A percentile compares a stretch with the other conserved stretches of the same genome.
phyloP scores from a whole-genome alignment of 1,139 yeast species.

The Geotrichum siamense region DNA sequence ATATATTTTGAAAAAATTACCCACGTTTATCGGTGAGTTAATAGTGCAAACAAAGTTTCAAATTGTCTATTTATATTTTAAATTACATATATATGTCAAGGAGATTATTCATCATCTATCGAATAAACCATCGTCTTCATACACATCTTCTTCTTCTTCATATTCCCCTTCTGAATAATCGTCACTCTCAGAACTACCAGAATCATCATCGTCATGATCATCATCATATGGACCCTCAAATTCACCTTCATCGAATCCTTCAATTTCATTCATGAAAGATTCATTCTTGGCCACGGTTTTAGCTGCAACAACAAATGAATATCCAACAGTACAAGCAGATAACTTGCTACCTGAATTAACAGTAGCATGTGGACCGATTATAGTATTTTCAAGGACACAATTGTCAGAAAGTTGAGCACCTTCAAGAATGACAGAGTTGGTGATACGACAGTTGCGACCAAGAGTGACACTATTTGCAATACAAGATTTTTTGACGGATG shows the following conservation, averaged over 20 bases:
- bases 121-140: slow-evolving; percentile 40
- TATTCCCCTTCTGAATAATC: slow-evolving; percentile 24
- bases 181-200: slow-evolving; percentile 28
- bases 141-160: slow-evolving; percentile 29
- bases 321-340: slow-evolving; percentile 78
- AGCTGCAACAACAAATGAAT: slow-evolving; percentile 43
- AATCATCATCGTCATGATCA: slow-evolving; percentile 27
- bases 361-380: slow-evolving; percentile 62
- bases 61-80: neutral
- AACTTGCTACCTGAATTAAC: slow-evolving; percentile 39
- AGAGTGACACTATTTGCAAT: slow-evolving; percentile 69
- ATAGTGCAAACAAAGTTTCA: too few species aligned
- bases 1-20: too few species aligned
- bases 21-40: too few species aligned
- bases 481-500: slow-evolving; percentile 78
- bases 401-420: slow-evolving; percentile 74
- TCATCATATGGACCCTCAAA: slow-evolving; percentile 28
- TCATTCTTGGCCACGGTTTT: slow-evolving; percentile 75
- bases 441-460: slow-evolving; percentile 80
- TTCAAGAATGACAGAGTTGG: slow-evolving; percentile 76
- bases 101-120: slow-evolving; percentile 41
- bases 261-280: slow-evolving; percentile 44
- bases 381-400: slow-evolving; percentile 67
- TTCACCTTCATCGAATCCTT: slow-evolving; percentile 30
- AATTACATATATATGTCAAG: too few species aligned